Evolutionary conservation across 1,284 basidiomycete genomes (phyloP), one percentile per base, ranked within the genome.

Genomic region (Mrakiaceae sp.): DNA sequence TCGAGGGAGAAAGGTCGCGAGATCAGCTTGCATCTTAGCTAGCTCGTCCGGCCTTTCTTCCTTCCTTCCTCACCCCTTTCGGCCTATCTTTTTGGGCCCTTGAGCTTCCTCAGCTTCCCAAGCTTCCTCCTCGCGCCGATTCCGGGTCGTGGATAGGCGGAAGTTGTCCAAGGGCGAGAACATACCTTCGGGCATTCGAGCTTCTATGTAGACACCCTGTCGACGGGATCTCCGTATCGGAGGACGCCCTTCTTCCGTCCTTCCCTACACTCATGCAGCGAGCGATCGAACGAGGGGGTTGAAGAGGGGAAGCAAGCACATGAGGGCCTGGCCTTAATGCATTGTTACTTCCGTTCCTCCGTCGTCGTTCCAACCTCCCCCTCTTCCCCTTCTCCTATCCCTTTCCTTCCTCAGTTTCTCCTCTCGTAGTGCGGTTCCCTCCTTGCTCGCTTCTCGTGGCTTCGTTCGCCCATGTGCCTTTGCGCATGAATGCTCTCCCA

Each of bases 391-490:
- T 43, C 51, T 54, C 51, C 48, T 4, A 49, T 50, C 54, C 49
- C 39, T 27, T 42, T 56, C 60, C 66, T 53, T 44, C 67, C 42
- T 63, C 67, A 60, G 60, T 59, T 65, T 64, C 48, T 60, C 61
- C 27, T 42, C 58, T 57, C 47, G 7, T 56, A 60, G 11, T 40
- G 62, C 48, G 46, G 42, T 39, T 55, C 12, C 40, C 52, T 54
- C 11, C 16, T 27, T 9, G 9, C 40, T 55, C 54, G 9, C 11
- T 10, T 42, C 14, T 42, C 12, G 14, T 42, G 40, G 16, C 40
- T 27, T 4, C 43, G 3, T 42, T 39, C 39, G 6, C 16, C 16
- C 51, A 6, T 53, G 27, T 27, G 27, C 27, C 27, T 27, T 27
- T 27, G 27, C 27, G 27, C 27, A 27, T 27, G 27, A 27, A 27